phyloP scores from a whole-genome alignment of 2,329 filamentous ascomycete species.

The Falciphora oryzae region DNA sequence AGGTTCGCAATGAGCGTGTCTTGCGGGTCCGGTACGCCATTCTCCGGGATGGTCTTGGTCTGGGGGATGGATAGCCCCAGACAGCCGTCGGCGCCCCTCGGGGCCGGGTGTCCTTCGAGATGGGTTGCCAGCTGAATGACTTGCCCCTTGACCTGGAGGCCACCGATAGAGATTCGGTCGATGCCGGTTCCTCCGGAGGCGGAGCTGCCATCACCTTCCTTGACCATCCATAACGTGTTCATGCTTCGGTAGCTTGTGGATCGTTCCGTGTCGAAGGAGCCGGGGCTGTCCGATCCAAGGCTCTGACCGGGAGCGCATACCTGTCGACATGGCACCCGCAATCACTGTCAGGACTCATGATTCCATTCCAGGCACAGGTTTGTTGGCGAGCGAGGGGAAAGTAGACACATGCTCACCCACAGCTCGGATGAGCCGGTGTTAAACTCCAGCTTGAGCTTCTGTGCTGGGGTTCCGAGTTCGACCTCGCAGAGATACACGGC shows the following conservation, averaged over 20 bases:
- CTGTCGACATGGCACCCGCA: not conserved
- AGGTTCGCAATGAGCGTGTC: not conserved
- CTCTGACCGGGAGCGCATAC: not conserved
- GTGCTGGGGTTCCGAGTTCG: constrained; percentile 57
- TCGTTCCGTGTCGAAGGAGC: constrained; percentile 53
- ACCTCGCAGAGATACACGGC: constrained; percentile 59
- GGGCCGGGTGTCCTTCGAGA: constrained; percentile 24
- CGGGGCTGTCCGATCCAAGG: constrained; percentile 33
- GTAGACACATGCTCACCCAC: constrained; percentile 44
- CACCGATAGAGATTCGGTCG: constrained; percentile 57
- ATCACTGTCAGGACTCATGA: not conserved
- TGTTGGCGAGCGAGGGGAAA: not conserved
- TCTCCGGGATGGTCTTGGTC: constrained; percentile 54
- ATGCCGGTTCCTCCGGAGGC: constrained; percentile 60
- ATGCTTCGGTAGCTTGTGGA: constrained; percentile 53
- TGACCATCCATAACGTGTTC: constrained; percentile 56
- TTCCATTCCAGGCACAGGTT: not conserved
- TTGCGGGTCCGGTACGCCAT: constrained; percentile 40
- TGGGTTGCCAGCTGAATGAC: constrained; percentile 57
- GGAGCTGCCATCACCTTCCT: constrained; percentile 62
- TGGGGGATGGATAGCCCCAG: constrained; percentile 59
- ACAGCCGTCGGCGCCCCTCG: constrained; percentile 45
- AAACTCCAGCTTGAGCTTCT: constrained; percentile 58
- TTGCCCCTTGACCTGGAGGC: constrained; percentile 55
- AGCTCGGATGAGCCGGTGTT: constrained; percentile 67